Conservation (phyloP, 140 eudicot genomes). For the Anethum foeniculum region DNA sequence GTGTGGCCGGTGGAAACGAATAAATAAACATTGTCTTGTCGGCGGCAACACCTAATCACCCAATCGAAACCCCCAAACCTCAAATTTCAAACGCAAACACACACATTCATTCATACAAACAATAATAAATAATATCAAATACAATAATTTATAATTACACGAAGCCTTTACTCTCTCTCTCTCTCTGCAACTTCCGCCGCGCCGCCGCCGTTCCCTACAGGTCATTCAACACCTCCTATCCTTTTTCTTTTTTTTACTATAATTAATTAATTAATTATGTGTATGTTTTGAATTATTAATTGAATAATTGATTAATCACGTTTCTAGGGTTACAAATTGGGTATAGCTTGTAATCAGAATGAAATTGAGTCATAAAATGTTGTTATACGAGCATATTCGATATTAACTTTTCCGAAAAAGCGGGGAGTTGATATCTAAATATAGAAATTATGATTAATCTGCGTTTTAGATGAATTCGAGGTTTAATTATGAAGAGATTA, state of each 20-base stretch:
- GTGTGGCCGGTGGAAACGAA: background rate
- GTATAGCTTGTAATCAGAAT: background rate
- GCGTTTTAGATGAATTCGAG: background rate
- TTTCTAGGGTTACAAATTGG: constrained; percentile 7
- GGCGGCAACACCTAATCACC: background rate
- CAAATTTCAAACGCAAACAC: background rate
- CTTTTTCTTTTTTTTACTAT: background rate
- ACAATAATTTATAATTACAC: background rate
- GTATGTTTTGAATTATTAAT: background rate
- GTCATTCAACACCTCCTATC: background rate
- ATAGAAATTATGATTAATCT: background rate
- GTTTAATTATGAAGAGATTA: background rate
- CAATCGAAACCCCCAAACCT: background rate
- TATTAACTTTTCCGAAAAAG: background rate
- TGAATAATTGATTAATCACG: background rate
- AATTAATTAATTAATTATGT: background rate
- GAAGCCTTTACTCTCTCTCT: background rate
- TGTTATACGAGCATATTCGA: background rate
- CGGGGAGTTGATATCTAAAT: background rate
- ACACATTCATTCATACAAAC: background rate
- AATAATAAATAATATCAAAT: too few relatives aligned
- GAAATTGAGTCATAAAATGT: background rate
- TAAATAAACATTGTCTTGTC: background rate
- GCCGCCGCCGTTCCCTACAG: background rate
- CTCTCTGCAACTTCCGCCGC: constrained; percentile 12